Evolutionary conservation across 352 stramenopile species (phyloP).

Genomic region (Phytopythium oedochilum): DNA sequence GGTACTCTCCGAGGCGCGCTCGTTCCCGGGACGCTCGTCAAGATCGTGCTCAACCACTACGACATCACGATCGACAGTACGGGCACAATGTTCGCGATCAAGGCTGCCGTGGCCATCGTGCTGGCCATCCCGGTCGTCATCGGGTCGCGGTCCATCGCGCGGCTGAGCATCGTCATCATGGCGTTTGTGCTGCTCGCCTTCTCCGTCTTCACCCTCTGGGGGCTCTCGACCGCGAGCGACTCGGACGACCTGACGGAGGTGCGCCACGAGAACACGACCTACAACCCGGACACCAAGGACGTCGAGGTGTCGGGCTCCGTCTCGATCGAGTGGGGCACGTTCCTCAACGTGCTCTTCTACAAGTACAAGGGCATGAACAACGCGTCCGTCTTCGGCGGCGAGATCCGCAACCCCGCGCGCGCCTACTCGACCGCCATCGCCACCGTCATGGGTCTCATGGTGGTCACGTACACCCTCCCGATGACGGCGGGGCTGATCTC

Average conservation of each 20-base stretch:
- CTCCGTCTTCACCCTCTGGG: constrained; percentile 44
- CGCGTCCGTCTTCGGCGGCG: constrained; percentile 86
- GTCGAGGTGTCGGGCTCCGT: constrained; percentile 21
- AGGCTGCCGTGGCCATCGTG: constrained; percentile 26
- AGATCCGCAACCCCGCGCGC: constrained; percentile 82
- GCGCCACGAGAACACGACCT: constrained; percentile 19
- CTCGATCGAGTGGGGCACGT: constrained; percentile 69
- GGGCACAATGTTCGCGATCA: constrained; percentile 23
- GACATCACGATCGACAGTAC: constrained; percentile 19
- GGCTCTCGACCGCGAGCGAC: constrained; percentile 16
- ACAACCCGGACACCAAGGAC: constrained; percentile 12
- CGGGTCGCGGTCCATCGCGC: constrained; percentile 26
- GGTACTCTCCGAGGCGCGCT: constrained; percentile 49
- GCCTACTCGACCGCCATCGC: constrained; percentile 87
- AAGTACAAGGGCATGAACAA: constrained; percentile 94
- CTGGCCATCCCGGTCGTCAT: constrained; percentile 32
- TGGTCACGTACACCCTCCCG: constrained; percentile 85
- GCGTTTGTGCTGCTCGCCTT: constrained; percentile 33
- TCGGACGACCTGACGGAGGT: constrained; percentile 39
- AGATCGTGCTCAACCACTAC: constrained; percentile 29
- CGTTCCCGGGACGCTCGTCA: constrained; percentile 56
- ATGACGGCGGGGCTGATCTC: constrained; percentile 79
- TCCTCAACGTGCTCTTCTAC: constrained; percentile 95
- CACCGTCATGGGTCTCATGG: constrained; percentile 63
- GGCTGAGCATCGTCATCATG: constrained; percentile 22